phyloP scores from a whole-genome alignment of 2,329 filamentous ascomycete genomes.

The Zopfia rhizophila region DNA sequence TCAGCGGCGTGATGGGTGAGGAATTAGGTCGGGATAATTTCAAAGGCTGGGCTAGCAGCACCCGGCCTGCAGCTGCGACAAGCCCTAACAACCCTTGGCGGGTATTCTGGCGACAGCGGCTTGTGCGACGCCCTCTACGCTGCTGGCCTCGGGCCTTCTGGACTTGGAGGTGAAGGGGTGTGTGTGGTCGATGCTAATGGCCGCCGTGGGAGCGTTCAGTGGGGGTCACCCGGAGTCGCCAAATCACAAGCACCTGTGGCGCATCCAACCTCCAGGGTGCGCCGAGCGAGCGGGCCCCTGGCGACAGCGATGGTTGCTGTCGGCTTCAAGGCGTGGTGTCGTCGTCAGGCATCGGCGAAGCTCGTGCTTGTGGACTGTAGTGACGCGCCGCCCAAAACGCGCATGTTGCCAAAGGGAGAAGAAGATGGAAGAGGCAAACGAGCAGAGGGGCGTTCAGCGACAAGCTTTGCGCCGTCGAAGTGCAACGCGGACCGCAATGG shows the following conservation, averaged over 20 bases:
- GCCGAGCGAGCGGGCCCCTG: neutral
- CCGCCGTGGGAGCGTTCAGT: slow-evolving; percentile 11
- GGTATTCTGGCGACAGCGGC: slow-evolving; percentile 20
- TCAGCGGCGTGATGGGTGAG: slow-evolving; percentile 23
- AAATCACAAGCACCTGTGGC: slow-evolving; percentile 11
- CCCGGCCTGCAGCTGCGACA: slow-evolving; percentile 14
- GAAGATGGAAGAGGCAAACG: too few relatives aligned
- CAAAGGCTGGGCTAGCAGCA: slow-evolving; percentile 29
- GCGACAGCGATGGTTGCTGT: too few relatives aligned
- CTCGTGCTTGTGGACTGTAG: too few relatives aligned
- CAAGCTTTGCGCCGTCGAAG: neutral
- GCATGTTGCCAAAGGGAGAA: too few relatives aligned
- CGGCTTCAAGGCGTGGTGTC: too few relatives aligned
- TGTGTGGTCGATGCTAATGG: slow-evolving; percentile 7
- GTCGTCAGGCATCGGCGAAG: too few relatives aligned
- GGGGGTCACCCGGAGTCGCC: neutral
- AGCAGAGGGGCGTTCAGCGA: too few relatives aligned
- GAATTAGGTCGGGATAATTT: slow-evolving; percentile 25
- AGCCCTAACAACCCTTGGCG: slow-evolving; percentile 23
- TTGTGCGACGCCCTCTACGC: slow-evolving; percentile 3
- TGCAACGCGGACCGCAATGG: neutral
- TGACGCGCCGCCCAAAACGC: too few relatives aligned
- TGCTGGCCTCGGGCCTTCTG: slow-evolving; percentile 25
- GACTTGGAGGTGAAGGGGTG: slow-evolving; percentile 13
- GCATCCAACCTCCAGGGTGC: slow-evolving; percentile 1